These are phyloP conservation scores for Akanthomyces dipterigenus DNA, from an alignment of 2,329 filamentous ascomycete genomes.

Conservation along the genomic window DNA sequence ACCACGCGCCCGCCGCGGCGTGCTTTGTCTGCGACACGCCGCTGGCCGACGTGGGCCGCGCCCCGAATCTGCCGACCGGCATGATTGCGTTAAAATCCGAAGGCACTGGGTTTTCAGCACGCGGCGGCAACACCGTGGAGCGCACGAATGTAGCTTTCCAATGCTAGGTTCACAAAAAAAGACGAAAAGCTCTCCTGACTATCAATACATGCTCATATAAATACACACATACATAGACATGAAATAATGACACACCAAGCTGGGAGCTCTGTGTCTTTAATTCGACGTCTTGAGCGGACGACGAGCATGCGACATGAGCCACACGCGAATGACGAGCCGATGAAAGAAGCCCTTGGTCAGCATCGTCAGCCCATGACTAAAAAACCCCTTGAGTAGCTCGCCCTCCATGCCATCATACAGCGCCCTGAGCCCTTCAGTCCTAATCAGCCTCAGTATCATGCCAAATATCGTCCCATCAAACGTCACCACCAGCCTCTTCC, in stretches of 20 bases:
- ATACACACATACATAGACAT: neutral
- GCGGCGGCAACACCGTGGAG: conserved; percentile 76
- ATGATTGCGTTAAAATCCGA: conserved; percentile 76
- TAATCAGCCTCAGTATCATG: conserved; percentile 51
- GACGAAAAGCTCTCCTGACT: neutral
- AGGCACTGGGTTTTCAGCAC: conserved; percentile 86
- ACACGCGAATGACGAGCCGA: conserved; percentile 61
- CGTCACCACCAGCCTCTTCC: conserved; percentile 16
- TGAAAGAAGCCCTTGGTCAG: conserved; percentile 75
- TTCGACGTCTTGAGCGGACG: conserved; percentile 16
- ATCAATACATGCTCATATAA: neutral
- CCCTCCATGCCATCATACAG: conserved; percentile 71
- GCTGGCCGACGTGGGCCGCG: conserved; percentile 46
- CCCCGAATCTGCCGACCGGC: conserved; percentile 57
- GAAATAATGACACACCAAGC: neutral
- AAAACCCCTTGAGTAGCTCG: conserved; percentile 76
- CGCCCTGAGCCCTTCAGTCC: conserved; percentile 58
- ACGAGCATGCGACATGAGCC: conserved; percentile 45
- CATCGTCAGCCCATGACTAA: conserved; percentile 83
- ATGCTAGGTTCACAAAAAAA: conserved; percentile 41
- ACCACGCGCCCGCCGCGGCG: conserved; percentile 33
- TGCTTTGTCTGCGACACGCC: conserved; percentile 88
- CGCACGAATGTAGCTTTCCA: conserved; percentile 76
- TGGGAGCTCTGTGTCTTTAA: neutral
- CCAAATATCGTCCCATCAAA: conserved; percentile 51